Evolutionary conservation across 2,329 filamentous ascomycete genomes (phyloP).

Genomic region (Penicillium janthinellum): DNA sequence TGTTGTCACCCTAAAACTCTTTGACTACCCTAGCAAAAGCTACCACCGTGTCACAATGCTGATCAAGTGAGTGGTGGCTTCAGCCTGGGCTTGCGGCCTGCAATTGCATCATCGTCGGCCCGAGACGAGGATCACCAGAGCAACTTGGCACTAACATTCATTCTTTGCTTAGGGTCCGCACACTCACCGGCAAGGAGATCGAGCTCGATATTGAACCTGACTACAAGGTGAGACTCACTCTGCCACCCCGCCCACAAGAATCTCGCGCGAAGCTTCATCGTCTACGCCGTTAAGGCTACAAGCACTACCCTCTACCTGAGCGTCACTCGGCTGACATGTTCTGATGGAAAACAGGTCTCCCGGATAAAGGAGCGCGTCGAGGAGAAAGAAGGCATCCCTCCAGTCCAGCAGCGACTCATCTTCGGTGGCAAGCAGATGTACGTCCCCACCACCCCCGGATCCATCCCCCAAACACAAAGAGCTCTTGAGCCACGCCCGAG

Average conservation of each 20-base stretch:
- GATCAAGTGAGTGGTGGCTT: slow-evolving; percentile 49
- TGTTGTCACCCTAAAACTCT: background rate
- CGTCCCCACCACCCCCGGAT: slow-evolving; percentile 20
- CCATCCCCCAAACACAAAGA: slow-evolving; percentile 12
- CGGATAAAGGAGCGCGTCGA: slow-evolving; percentile 99
- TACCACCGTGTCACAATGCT: slow-evolving; percentile 44
- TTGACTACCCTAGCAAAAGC: background rate
- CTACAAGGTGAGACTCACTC: slow-evolving; percentile 70
- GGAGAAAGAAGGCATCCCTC: slow-evolving; percentile 98
- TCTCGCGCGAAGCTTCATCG: background rate
- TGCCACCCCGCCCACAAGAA: background rate
- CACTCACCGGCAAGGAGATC: slow-evolving; percentile 97
- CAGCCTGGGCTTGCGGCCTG: background rate
- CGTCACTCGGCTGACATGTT: background rate
- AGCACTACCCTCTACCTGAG: background rate
- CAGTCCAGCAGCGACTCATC: slow-evolving; percentile 93
- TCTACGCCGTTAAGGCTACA: background rate
- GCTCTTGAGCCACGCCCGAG: background rate
- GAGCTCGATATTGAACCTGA: slow-evolving; percentile 94
- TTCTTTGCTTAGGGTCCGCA: slow-evolving; percentile 72
- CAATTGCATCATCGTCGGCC: slow-evolving; percentile 23
- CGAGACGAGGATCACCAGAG: slow-evolving; percentile 12
- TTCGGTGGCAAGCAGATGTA: slow-evolving; percentile 98
- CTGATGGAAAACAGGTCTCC: slow-evolving; percentile 65
- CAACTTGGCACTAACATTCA: slow-evolving; percentile 16